phyloP scores from a whole-genome alignment of 129 eudicot species.

The Cynara cardunculus region DNA sequence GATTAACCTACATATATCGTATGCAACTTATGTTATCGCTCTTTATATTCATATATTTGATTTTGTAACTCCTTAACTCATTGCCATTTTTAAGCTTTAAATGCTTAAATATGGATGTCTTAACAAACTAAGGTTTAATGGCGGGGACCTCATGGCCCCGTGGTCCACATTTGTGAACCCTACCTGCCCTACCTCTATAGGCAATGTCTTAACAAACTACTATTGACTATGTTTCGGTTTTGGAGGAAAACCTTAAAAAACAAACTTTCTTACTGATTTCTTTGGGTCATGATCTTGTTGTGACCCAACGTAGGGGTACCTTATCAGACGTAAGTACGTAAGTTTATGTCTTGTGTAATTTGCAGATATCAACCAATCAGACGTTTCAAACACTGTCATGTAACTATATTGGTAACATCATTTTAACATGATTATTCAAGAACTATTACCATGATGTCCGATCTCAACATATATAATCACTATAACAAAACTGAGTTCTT shows the following conservation, averaged over 20 bases:
- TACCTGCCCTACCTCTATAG: too few species aligned
- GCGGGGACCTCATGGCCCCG: too few species aligned
- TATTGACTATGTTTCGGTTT: neutral
- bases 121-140: too few species aligned
- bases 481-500: too few species aligned
- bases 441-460: neutral
- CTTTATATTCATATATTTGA: too few species aligned
- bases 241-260: neutral
- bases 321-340: neutral
- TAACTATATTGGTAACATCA: neutral
- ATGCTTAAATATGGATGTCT: too few species aligned
- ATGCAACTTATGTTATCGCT: too few species aligned
- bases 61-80: too few species aligned
- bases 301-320: neutral
- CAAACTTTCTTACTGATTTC: neutral
- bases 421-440: neutral
- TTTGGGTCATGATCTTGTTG: neutral
- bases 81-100: too few species aligned
- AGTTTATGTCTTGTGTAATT: neutral
- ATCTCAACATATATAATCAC: neutral
- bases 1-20: too few species aligned
- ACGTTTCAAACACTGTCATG: neutral
- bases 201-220: too few species aligned
- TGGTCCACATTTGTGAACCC: too few species aligned
- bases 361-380: neutral